Base-by-base conservation (phyloP, 129 eudicot species). In the Helichrysum umbraculigerum region DNA sequence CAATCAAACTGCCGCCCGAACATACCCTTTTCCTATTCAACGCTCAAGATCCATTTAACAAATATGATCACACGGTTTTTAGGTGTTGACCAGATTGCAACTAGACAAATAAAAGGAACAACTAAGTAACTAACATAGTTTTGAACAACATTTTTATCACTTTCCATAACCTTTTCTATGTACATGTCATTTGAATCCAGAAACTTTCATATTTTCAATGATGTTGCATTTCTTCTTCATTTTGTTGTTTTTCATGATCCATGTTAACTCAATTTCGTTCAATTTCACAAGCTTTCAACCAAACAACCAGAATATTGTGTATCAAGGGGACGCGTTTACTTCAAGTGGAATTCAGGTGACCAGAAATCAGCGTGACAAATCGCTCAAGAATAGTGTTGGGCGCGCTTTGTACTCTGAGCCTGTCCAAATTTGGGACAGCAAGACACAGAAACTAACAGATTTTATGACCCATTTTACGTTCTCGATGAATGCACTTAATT, bases 311-410 rank as follows among this genome's bases (percentile, higher is more conserved):
- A 77, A 50, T 42, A 84, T 81, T 20, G 20, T 76, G 58, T 84
- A 80, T 75, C 85, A 84, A 80, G 88, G 88, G 14, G 82, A 84
- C 10, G 85, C 88, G 4, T 84, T 80, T 73, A 59, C 88, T 37
- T 78, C 85, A 0, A 76, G 35, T 5, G 88, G 82, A 16, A 72
- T 80, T 50, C 88, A 84, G 61, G 82, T 84, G 39, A 84, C 88
- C 59, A 76, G 33, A 37, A 81, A 84, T 77, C 85, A 76, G 17
- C 83, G 64, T 30, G 79, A 84, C 37, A 20, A 25, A 17, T 41
- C 80, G 3, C 81, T 81, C 71, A 63, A 7, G n/a, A 68, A 77
- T 6, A 84, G 85, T 57, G 78, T 77, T 21, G 85, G 85, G 2
- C 71, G 85, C 2, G 88, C 78, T 47, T 67, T 77, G 11, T 81